Evolutionary conservation across 2,329 filamentous ascomycete species (phyloP).

Genomic region (Monosporascus cannonballus): DNA sequence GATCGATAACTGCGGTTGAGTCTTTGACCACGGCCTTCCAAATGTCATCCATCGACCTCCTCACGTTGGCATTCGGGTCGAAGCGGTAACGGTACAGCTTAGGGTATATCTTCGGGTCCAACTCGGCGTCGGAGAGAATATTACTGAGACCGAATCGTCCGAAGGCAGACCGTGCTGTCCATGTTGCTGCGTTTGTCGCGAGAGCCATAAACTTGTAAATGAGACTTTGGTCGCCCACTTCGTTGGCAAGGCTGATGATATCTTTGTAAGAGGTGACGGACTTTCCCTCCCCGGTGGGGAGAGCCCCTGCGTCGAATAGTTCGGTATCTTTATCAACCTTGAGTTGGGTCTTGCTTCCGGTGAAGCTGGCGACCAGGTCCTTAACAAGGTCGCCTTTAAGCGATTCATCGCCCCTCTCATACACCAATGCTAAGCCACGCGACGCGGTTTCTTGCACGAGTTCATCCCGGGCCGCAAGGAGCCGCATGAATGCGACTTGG

Average conservation of each 20-base stretch:
- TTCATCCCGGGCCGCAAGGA: conserved; percentile 84
- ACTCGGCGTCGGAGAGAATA: conserved; percentile 79
- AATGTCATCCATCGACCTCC: conserved; percentile 93
- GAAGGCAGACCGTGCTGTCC: conserved; percentile 95
- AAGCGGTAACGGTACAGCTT: conserved; percentile 94
- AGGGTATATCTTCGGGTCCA: conserved; percentile 91
- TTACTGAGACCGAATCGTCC: conserved; percentile 88
- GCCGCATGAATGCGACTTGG: conserved; percentile 80
- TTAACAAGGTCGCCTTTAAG: conserved; percentile 79
- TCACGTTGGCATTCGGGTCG: conserved; percentile 89
- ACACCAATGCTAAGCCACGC: conserved; percentile 83
- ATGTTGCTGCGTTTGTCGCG: conserved; percentile 91
- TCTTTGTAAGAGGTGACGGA: conserved; percentile 96
- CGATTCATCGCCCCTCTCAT: conserved; percentile 79
- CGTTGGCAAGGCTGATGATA: conserved; percentile 90
- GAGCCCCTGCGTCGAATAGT: conserved; percentile 82
- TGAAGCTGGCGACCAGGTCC: conserved; percentile 85
- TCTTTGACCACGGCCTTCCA: conserved; percentile 97
- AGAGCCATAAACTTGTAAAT: conserved; percentile 99
- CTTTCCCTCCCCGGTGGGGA: conserved; percentile 84
- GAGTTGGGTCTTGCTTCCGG: conserved; percentile 64
- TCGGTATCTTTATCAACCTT: conserved; percentile 89
- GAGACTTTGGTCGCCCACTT: conserved; percentile 92
- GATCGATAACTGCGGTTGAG: conserved; percentile 66
- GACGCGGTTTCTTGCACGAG: conserved; percentile 95